phyloP scores from a whole-genome alignment of 2,329 filamentous ascomycete species.

The Samsoniella hepiali region DNA sequence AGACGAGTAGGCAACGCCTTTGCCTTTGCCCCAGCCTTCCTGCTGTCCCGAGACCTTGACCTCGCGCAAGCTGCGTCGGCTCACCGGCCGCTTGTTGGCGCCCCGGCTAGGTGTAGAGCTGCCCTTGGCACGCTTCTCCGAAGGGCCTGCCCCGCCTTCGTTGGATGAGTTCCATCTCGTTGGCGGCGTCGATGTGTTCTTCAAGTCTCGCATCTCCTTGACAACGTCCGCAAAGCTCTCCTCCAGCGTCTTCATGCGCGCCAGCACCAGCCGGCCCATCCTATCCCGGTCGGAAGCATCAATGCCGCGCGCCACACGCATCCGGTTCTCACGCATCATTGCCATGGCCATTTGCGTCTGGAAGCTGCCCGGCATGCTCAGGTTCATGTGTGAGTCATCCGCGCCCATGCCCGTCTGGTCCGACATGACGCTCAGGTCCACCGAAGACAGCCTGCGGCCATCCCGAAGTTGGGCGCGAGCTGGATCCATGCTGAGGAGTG shows the following conservation, averaged over 20 bases:
- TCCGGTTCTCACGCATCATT: slow-evolving; percentile 54
- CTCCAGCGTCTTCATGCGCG: slow-evolving; percentile 88
- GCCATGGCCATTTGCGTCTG: slow-evolving; percentile 77
- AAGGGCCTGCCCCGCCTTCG: slow-evolving; percentile 32
- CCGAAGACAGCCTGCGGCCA: slow-evolving; percentile 53
- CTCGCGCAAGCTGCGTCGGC: slow-evolving; percentile 43
- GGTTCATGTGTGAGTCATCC: slow-evolving; percentile 60
- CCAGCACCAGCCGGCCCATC: slow-evolving; percentile 77
- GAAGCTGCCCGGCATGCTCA: slow-evolving; percentile 69
- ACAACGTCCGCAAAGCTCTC: slow-evolving; percentile 88
- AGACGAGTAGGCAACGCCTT: slow-evolving; percentile 39
- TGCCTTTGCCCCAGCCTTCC: slow-evolving; percentile 46
- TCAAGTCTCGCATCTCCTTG: slow-evolving; percentile 69
- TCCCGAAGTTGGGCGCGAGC: slow-evolving; percentile 35
- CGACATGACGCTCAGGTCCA: slow-evolving; percentile 71
- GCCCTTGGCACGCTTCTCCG: slow-evolving; percentile 29
- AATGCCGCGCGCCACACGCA: slow-evolving; percentile 42
- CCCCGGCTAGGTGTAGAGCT: slow-evolving; percentile 27
- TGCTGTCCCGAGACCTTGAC: slow-evolving; percentile 30
- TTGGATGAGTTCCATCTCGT: slow-evolving; percentile 52
- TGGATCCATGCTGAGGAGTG: slow-evolving; percentile 51
- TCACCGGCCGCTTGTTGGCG: slow-evolving; percentile 31
- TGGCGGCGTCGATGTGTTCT: slow-evolving; percentile 44
- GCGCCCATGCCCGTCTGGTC: slow-evolving; percentile 60
- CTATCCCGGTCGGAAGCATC: slow-evolving; percentile 55